These are phyloP conservation scores for Myxozyma lipomycoides DNA, from an alignment of 805 yeast genomes.

Conservation along the genomic window DNA sequence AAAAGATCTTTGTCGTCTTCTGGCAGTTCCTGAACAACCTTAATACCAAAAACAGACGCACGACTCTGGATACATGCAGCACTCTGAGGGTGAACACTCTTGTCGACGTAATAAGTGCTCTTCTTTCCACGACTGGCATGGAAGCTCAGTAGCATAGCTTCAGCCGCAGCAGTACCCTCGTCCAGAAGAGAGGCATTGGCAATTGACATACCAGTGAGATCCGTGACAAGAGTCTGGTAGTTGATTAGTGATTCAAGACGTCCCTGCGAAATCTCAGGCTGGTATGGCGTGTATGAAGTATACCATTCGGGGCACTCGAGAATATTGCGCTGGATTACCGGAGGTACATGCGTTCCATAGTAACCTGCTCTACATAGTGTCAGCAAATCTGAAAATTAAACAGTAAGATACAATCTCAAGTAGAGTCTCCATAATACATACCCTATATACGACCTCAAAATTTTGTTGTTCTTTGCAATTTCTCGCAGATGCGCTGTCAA, in stretches of 20 bases:
- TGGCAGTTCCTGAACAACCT: slow-evolving; percentile 53
- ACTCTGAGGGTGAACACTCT: slow-evolving; percentile 79
- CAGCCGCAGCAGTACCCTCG: slow-evolving; percentile 97
- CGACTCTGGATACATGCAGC: slow-evolving; percentile 72
- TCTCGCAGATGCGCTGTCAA: slow-evolving; percentile 63
- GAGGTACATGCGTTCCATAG: slow-evolving; percentile 83
- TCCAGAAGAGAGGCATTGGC: slow-evolving; percentile 93
- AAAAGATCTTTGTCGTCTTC: slow-evolving; percentile 47
- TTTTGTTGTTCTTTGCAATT: slow-evolving; percentile 71
- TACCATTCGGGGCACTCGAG: slow-evolving; percentile 97
- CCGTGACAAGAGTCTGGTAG: slow-evolving; percentile 87
- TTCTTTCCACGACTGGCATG: slow-evolving; percentile 65
- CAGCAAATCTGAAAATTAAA: not conserved
- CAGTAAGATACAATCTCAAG: not conserved
- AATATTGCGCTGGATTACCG: slow-evolving; percentile 87
- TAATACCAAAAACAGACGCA: slow-evolving; percentile 68
- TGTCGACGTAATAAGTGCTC: slow-evolving; percentile 64
- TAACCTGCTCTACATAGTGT: slow-evolving; percentile 62
- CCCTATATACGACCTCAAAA: slow-evolving; percentile 76
- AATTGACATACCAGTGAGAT: slow-evolving; percentile 88
- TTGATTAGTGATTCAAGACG: slow-evolving; percentile 85
- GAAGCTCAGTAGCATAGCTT: slow-evolving; percentile 85
- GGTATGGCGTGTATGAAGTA: slow-evolving; percentile 97
- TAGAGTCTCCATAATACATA: slow-evolving; percentile 3
- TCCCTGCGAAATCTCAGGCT: slow-evolving; percentile 97